Evolutionary conservation across 83 land plant genomes (phyloP).

Genomic region (Thuja plicata): DNA sequence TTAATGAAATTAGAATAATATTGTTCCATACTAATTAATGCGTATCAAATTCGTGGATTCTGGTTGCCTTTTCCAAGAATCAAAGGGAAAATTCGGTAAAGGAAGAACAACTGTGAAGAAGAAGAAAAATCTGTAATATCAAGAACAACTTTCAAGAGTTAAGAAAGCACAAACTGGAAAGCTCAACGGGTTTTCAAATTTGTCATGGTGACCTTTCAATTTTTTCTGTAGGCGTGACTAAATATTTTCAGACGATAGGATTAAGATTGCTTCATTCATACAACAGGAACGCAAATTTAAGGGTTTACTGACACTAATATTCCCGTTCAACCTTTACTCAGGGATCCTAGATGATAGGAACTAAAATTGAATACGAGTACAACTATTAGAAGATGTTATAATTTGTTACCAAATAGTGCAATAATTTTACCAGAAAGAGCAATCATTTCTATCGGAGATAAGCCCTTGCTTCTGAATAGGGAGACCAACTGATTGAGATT

Average conservation of each 20-base stretch:
- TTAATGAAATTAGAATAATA: too few species aligned
- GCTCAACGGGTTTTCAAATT: too few species aligned
- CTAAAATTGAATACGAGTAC: neutral
- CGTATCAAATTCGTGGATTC: neutral
- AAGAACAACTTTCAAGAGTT: neutral
- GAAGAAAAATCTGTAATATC: too few species aligned
- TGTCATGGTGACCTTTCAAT: neutral
- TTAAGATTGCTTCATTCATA: too few species aligned
- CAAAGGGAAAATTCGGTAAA: too few species aligned
- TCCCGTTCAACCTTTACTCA: too few species aligned
- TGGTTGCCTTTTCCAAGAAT: neutral
- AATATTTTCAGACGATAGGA: too few species aligned
- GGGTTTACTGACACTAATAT: too few species aligned
- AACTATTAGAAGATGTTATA: neutral
- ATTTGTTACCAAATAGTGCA: conserved; percentile 42
- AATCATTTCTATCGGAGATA: conserved; percentile 55
- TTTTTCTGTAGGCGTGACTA: too few species aligned
- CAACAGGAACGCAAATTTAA: too few species aligned
- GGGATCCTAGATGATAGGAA: neutral
- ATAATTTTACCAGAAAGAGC: neutral
- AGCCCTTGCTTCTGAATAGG: conserved; percentile 40
- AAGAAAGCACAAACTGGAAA: neutral
- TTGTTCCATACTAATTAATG: neutral
- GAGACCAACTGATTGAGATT: conserved; percentile 39
- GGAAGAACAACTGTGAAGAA: too few species aligned